phyloP scores from a whole-genome alignment of 441 rosid genomes.

The Bruguiera hainesii region DNA sequence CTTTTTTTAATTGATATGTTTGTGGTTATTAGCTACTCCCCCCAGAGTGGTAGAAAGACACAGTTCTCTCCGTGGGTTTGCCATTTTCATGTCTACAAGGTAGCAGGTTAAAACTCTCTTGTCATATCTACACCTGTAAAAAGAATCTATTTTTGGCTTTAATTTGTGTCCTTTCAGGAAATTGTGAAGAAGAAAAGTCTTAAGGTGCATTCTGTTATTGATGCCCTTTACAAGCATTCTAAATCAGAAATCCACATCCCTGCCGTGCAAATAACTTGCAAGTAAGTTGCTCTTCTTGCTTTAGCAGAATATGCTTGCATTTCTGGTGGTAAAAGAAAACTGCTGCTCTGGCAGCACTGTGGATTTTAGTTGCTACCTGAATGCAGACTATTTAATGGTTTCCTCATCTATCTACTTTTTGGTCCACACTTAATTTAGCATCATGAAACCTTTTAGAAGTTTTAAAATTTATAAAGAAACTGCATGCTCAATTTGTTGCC shows the following conservation, averaged over 20 bases:
- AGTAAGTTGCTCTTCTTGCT: constrained; percentile 48
- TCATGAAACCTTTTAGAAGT: too few relatives aligned
- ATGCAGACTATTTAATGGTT: background rate
- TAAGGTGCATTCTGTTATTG: constrained; percentile 39
- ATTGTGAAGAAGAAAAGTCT: constrained; percentile 52
- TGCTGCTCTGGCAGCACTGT: background rate
- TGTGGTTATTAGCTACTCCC: constrained; percentile 60
- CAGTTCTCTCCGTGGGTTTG: constrained; percentile 77
- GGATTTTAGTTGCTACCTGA: constrained; percentile 7
- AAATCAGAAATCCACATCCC: constrained; percentile 36
- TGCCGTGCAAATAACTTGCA: constrained; percentile 42
- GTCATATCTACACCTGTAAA: constrained; percentile 8
- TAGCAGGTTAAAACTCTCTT: constrained; percentile 22
- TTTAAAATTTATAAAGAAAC: too few relatives aligned
- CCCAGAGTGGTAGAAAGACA: constrained; percentile 31
- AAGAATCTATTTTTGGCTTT: constrained; percentile 23
- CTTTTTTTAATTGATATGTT: constrained; percentile 23
- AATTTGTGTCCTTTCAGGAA: constrained; percentile 48
- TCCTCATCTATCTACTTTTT: too few relatives aligned
- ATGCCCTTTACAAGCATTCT: constrained; percentile 47
- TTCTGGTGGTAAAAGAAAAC: background rate
- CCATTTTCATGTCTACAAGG: constrained; percentile 83
- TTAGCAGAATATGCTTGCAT: background rate
- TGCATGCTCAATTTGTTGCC: too few relatives aligned
- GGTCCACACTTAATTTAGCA: too few relatives aligned